These are phyloP conservation scores for Cicer judaicum DNA, from an alignment of 306 rosid genomes.

Conservation along the genomic window DNA sequence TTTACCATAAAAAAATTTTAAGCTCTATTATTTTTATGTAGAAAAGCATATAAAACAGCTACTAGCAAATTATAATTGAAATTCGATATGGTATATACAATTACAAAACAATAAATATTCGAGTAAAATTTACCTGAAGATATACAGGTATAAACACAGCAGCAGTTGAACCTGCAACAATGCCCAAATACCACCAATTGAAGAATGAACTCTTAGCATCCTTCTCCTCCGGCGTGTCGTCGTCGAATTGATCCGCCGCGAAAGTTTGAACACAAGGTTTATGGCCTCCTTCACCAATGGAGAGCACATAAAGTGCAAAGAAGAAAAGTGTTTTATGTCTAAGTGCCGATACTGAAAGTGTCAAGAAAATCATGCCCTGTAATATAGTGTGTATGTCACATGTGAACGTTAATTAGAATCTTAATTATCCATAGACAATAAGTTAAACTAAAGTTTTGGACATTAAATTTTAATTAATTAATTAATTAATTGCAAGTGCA, in stretches of 20 bases:
- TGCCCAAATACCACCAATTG: conserved; percentile 79
- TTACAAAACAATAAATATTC: too few species aligned
- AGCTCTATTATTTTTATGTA: too few species aligned
- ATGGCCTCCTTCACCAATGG: conserved; percentile 81
- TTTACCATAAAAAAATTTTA: too few species aligned
- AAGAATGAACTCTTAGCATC: conserved; percentile 67
- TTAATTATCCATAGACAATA: conserved; percentile 6
- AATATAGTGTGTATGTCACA: background rate
- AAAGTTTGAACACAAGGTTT: conserved; percentile 82
- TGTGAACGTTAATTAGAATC: conserved; percentile 4
- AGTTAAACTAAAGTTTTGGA: background rate
- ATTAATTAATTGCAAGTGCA: conserved; percentile 24
- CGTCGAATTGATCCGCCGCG: conserved; percentile 86
- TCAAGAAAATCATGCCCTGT: conserved; percentile 64
- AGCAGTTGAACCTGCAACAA: conserved; percentile 60
- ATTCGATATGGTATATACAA: too few species aligned
- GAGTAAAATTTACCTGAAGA: conserved; percentile 56
- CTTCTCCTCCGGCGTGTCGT: conserved; percentile 60
- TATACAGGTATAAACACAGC: conserved; percentile 57
- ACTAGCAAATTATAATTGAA: too few species aligned
- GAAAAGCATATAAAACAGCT: too few species aligned
- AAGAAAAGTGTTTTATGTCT: conserved; percentile 48
- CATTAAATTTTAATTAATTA: conserved; percentile 1
- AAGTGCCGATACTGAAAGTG: conserved; percentile 57
- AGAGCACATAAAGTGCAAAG: conserved; percentile 57